Percentiles rank a stretch among this genome's conserved stretches.
phyloP scores from a whole-genome alignment of 2,329 filamentous ascomycete genomes.

The Emmonsiellopsis sp. region DNA sequence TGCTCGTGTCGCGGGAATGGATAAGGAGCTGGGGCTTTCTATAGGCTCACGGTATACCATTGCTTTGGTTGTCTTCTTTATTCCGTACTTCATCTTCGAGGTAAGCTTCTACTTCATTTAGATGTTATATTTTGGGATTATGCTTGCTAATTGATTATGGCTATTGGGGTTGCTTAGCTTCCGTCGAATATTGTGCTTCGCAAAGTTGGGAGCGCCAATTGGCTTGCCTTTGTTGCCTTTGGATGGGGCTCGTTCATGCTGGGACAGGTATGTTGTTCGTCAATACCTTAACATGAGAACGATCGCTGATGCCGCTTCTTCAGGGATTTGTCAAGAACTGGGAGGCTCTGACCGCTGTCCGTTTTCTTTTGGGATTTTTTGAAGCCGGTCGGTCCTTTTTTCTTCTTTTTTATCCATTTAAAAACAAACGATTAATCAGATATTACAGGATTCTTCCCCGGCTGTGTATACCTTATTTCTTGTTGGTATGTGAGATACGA shows the following conservation, averaged over 20 bases:
- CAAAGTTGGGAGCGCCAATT: conserved; percentile 46
- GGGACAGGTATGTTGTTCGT: conserved; percentile 11
- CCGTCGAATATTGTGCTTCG: conserved; percentile 62
- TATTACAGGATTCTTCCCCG: conserved; percentile 31
- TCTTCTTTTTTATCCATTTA: conserved; percentile 54
- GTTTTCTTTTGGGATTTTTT: conserved; percentile 6
- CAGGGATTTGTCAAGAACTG: conserved; percentile 11
- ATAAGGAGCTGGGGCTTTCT: conserved; percentile 19
- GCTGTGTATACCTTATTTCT: conserved; percentile 57
- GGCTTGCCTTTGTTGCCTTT: conserved; percentile 19
- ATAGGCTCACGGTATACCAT: conserved; percentile 37
- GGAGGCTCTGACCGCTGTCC: not conserved
- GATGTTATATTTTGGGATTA: not conserved
- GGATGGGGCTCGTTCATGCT: conserved; percentile 17
- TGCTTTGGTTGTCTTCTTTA: conserved; percentile 63
- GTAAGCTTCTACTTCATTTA: conserved; percentile 18
- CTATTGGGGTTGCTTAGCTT: conserved; percentile 19
- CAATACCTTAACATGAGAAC: not conserved
- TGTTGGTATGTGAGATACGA: conserved; percentile 51
- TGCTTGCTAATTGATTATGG: no score
- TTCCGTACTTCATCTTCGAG: conserved; percentile 63
- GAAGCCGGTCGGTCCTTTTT: conserved; percentile 1
- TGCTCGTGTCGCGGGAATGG: conserved; percentile 58
- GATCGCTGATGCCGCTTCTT: conserved; percentile 8
- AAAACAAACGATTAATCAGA: conserved; percentile 5